These are phyloP conservation scores for Aspergillus ochraceus DNA, from an alignment of 2,329 filamentous ascomycete species.

Conservation along the genomic window DNA sequence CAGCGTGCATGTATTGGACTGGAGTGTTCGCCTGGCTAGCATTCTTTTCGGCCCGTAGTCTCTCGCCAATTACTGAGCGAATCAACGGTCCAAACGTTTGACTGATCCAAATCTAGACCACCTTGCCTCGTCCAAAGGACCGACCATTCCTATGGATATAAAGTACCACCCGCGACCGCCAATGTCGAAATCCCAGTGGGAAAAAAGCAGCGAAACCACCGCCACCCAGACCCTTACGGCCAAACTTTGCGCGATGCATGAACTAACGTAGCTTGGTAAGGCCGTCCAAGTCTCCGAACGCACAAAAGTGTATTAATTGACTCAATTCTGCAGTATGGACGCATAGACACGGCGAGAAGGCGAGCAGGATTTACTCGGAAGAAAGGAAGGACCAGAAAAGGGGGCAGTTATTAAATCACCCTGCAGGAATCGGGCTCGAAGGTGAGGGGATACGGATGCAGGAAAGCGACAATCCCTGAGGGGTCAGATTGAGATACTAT, in stretches of 20 bases:
- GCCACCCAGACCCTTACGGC: background rate
- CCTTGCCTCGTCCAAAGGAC: background rate
- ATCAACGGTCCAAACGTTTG: background rate
- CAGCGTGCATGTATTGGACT: background rate
- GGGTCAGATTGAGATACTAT: background rate
- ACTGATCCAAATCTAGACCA: background rate
- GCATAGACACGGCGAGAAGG: no score
- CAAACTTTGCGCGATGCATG: background rate
- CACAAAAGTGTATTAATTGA: background rate
- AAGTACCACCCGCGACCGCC: background rate
- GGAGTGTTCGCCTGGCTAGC: no score
- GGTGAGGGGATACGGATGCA: background rate
- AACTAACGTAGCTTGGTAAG: background rate
- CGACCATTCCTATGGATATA: background rate
- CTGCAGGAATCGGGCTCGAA: background rate
- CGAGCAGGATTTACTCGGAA: no score
- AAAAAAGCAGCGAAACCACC: background rate
- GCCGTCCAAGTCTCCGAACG: no score
- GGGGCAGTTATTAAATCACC: background rate
- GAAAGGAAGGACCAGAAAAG: background rate
- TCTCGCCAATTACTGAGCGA: no score
- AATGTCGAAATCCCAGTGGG: background rate
- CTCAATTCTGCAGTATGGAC: background rate
- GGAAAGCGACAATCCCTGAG: background rate
- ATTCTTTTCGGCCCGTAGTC: no score